Base-by-base conservation (phyloP, 2,329 filamentous ascomycete genomes). In the Ascochyta clinopodiicola region DNA sequence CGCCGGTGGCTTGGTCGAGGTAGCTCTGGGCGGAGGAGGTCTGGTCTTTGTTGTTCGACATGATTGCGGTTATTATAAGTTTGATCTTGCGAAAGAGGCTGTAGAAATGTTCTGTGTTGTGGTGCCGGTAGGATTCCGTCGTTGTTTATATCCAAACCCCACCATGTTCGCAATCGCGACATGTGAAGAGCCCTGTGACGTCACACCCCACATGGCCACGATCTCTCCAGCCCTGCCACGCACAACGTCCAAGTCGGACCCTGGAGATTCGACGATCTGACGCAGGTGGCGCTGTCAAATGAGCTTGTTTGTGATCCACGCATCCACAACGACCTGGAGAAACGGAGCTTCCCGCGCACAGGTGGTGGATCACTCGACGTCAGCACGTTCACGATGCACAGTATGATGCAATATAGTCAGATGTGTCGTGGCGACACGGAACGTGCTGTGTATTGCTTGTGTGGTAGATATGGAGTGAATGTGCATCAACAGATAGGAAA, bases 11-110 rank as follows among this genome's bases (percentile, higher is more conserved):
- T 13, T 84, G 84, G 82, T 93, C 73, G 44, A 76, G 61, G 60
- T 73, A 68, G 53, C 90, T 89, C 82, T 94, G 85, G 71, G 93
- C 83, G 61, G 92, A 95, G 60, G 91, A 96, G 64, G 88, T 84
- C 48, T 82, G 73, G 61, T 73, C 65, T 44, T 70, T 70, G 72
- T 82, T 81, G 79, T 81, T 80, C 78, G 81, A 78, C 70, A 81
- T 78, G 81, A 82, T 84, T 43, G 39, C 15, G 39, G 22, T 38
- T 25, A 17, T 13, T 51, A 19, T 51, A 13, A 12, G 24, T 42
- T 40, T 13, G 9, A 10, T 24, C 9, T 9, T 6, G n/a, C 17
- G 46, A 31, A 1, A 8, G 24, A 24, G 13, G 13, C 4, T n/a
- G 31, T 15, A n/a, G 31, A 34, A n/a, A n/a, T 15, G 6, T 6